Evolutionary conservation across 106 monocot species (phyloP), one percentile per base, ranked within the genome.

Genomic region (Allium fistulosum): DNA sequence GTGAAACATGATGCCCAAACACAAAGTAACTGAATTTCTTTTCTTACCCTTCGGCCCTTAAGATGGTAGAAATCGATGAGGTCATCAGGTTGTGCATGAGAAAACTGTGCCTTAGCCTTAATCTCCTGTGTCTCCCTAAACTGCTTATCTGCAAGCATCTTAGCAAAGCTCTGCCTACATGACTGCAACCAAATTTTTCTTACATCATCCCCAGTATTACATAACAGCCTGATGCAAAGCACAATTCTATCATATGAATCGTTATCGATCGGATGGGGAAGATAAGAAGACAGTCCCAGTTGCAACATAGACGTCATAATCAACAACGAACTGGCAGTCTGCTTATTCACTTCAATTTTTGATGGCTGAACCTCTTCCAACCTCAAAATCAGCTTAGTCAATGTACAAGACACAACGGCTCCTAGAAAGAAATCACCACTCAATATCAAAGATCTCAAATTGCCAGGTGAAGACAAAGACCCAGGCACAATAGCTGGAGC

Each of bases 61-160:
- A 94, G 72, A 76, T 94, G 94, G 75, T 94, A 90, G 59, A 94
- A 94, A 71, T 94, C 90, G 82, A 94, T 94, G 55, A 94, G 89
- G 78, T 94, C 94, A 85, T 94, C 94, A 10, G 90, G 90, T 71
- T 94, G 90, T 49, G 94, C 90, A 82, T 94, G 84, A 58, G 78
- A 79, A 58, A 85, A 78, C 65, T 87, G 90, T 22, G 90, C 82
- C 73, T 87, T 87, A 1, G 87, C 90, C 61, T 87, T 87, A 7
- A 90, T 69, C 78, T 90, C 94, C 74, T 94, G 84, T 17, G 74
- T 90, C 76, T 94, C 90, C 53, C 84, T 74, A 63, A 90, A 85
- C 50, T 90, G 90, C 76, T 94, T 94, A 57, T 94, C 90, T 27
- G 84, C 80, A 57, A 94, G 85, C 94, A 94, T 94, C 55, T 80